Conservation (phyloP, 129 eudicot species). For the Mikania micrantha region DNA sequence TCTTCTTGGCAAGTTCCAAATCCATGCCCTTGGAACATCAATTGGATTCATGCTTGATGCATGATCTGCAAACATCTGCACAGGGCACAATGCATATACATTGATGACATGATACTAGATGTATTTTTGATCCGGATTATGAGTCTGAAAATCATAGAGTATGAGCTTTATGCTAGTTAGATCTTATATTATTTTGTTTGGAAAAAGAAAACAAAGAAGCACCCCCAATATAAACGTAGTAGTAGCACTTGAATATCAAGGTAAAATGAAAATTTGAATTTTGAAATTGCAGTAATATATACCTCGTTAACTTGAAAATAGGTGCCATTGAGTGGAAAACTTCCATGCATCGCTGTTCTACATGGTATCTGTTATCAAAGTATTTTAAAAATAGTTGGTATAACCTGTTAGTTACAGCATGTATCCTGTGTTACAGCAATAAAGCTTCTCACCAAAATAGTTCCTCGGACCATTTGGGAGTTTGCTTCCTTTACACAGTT, state of each 20-base stretch:
- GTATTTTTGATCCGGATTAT: background rate
- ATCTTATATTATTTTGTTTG: no score
- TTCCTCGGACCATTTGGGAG: constrained; percentile 2
- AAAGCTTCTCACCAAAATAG: background rate
- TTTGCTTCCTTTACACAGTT: constrained; percentile 2
- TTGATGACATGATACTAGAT: background rate
- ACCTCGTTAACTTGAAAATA: constrained; percentile 56
- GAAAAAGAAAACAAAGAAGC: no score
- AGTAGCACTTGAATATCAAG: no score
- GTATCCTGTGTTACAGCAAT: background rate
- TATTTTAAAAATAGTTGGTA: background rate
- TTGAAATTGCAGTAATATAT: background rate
- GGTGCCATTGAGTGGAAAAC: no score
- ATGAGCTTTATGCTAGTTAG: background rate
- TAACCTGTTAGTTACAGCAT: background rate
- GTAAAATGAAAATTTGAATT: no score
- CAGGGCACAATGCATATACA: background rate
- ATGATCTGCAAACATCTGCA: constrained; percentile 86
- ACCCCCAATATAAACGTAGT: no score
- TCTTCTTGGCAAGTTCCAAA: constrained; percentile 68
- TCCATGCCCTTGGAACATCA: constrained; percentile 54
- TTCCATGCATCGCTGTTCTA: constrained; percentile 88
- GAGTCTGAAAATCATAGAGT: background rate
- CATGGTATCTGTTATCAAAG: constrained; percentile 66
- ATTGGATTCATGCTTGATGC: constrained; percentile 71